Evolutionary conservation across 345 rosid species (phyloP).

Genomic region (Hibiscus tridactylites): DNA sequence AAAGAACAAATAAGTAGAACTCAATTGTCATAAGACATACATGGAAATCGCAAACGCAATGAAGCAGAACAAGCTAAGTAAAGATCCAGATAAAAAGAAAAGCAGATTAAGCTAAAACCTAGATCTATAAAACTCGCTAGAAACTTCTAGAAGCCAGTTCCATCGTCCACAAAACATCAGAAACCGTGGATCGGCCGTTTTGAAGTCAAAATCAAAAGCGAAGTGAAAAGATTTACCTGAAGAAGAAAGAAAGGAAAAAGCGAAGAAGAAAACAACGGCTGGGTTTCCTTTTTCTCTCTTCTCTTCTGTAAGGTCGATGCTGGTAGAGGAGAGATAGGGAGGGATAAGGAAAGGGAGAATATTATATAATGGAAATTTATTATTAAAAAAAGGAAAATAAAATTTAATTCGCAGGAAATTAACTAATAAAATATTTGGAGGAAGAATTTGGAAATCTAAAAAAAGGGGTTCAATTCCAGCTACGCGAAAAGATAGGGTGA

Average conservation of each 20-base stretch:
- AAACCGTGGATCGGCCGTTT: conserved; percentile 9
- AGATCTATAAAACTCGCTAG: neutral
- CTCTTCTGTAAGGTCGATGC: neutral
- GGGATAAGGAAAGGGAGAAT: neutral
- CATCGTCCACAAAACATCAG: neutral
- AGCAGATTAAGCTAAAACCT: neutral
- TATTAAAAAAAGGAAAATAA: neutral
- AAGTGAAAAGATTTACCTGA: neutral
- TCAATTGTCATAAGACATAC: too few species aligned
- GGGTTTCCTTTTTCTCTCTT: neutral
- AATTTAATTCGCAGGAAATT: neutral
- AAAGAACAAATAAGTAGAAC: too few species aligned
- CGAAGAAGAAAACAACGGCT: neutral
- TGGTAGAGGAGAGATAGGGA: conserved; percentile 5
- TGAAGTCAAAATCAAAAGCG: neutral
- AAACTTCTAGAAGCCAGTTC: conserved; percentile 2
- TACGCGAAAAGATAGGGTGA: conserved; percentile 38
- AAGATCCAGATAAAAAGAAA: too few species aligned
- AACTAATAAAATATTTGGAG: neutral
- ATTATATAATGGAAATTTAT: conserved; percentile 2
- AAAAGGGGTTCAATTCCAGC: conserved; percentile 34
- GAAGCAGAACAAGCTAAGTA: too few species aligned
- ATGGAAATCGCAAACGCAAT: too few species aligned
- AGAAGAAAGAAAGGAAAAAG: neutral
- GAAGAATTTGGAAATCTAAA: conserved; percentile 12